Conservation (phyloP, 1,284 basidiomycete species). For the Cutaneotrichosporon sp. region DNA sequence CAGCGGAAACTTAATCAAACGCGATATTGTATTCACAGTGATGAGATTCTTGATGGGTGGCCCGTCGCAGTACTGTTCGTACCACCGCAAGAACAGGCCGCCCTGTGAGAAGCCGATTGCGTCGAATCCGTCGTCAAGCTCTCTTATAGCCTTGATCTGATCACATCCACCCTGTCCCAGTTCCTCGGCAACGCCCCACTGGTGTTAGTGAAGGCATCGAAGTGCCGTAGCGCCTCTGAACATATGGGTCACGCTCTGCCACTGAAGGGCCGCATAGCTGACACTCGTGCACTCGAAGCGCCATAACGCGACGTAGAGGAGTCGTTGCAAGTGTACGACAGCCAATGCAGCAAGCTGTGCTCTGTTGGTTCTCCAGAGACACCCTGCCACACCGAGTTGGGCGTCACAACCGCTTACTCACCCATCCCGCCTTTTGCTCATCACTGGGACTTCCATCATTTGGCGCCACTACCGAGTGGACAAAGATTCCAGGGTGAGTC, state of each 20-base stretch:
- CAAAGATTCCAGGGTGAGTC: slow-evolving; percentile 75
- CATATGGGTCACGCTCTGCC: background rate
- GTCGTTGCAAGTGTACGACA: no score
- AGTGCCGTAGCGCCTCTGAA: no score
- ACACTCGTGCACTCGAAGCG: no score
- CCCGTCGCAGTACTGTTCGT: slow-evolving; percentile 75
- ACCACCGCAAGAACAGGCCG: slow-evolving; percentile 86
- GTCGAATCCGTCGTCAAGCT: slow-evolving; percentile 56
- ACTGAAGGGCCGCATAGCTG: no score
- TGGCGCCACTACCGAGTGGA: slow-evolving; percentile 74
- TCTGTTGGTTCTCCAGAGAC: no score
- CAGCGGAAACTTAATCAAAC: slow-evolving; percentile 4
- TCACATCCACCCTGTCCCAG: slow-evolving; percentile 21
- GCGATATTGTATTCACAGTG: slow-evolving; percentile 53
- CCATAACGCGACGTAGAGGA: no score
- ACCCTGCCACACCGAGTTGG: no score
- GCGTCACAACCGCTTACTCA: slow-evolving; percentile 49
- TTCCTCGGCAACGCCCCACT: slow-evolving; percentile 41
- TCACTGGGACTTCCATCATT: slow-evolving; percentile 56
- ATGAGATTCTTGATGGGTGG: slow-evolving; percentile 79
- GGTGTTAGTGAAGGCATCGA: no score
- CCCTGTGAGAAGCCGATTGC: slow-evolving; percentile 91
- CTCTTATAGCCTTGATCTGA: slow-evolving; percentile 4
- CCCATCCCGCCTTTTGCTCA: slow-evolving; percentile 75
- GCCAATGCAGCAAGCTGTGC: no score